Evolutionary conservation across 164 flowering plant genomes (phyloP).

Genomic region (Piper betle): DNA sequence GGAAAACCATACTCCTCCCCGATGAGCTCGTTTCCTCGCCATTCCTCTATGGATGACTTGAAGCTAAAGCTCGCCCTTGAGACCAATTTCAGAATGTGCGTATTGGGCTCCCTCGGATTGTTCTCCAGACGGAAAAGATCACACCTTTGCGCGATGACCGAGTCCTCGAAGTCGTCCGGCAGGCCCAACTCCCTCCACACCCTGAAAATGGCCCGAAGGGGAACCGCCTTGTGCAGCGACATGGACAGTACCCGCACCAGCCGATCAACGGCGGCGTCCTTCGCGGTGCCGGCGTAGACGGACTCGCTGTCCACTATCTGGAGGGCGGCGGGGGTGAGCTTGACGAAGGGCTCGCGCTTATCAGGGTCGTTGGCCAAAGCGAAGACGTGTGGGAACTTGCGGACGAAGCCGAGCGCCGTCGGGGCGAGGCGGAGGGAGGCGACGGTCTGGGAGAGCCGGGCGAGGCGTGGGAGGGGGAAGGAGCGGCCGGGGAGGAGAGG

Average conservation of each 20-base stretch:
- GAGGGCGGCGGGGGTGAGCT: conserved; percentile 41
- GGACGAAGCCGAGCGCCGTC: conserved; percentile 65
- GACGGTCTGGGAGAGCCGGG: conserved; percentile 46
- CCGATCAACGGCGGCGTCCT: conserved; percentile 44
- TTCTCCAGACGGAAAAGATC: conserved; percentile 36
- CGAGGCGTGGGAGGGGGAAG: conserved; percentile 55
- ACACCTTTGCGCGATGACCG: conserved; percentile 39
- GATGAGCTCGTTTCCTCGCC: conserved; percentile 47
- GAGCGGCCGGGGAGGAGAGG: conserved; percentile 40
- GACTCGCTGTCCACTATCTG: conserved; percentile 33
- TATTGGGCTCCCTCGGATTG: conserved; percentile 48
- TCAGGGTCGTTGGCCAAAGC: conserved; percentile 29
- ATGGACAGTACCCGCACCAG: conserved; percentile 53
- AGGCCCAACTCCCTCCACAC: conserved; percentile 90
- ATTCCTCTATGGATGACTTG: conserved; percentile 43
- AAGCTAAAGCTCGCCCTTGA: conserved; percentile 6
- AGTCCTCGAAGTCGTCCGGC: conserved; percentile 84
- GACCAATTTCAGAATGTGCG: conserved; percentile 50
- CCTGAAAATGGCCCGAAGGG: conserved; percentile 71
- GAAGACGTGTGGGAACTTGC: conserved; percentile 72
- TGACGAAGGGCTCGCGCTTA: conserved; percentile 33
- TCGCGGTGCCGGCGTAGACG: conserved; percentile 23
- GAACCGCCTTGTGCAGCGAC: conserved; percentile 46
- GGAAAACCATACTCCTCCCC: conserved; percentile 52
- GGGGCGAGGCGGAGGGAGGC: conserved; percentile 58